A percentile compares a stretch with the other conserved stretches of the same genome.
Evolutionary conservation across 2,329 filamentous ascomycete genomes (phyloP).

Genomic region (Ophiocordyceps robertsii): DNA sequence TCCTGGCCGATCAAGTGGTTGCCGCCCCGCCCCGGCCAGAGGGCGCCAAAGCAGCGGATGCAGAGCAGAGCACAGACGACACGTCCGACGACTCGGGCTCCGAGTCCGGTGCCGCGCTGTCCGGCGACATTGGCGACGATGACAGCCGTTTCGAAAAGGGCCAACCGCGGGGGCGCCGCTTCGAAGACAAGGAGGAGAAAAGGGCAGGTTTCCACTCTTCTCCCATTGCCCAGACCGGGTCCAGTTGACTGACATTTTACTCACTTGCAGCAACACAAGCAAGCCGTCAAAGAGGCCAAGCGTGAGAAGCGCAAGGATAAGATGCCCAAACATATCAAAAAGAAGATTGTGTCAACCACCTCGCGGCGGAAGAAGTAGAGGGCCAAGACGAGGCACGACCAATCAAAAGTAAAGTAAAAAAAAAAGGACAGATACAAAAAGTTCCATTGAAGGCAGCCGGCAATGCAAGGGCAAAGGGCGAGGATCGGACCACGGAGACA

Average conservation of each 20-base stretch:
- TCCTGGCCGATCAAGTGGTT: constrained; percentile 60
- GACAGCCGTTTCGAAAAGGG: constrained; percentile 51
- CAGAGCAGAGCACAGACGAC: constrained; percentile 14
- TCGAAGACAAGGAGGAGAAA: constrained; percentile 86
- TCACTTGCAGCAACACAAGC: constrained; percentile 51
- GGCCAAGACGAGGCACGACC: background rate
- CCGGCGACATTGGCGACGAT: constrained; percentile 24
- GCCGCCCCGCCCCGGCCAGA: constrained; percentile 7
- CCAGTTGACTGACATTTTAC: constrained; percentile 7
- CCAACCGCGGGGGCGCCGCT: constrained; percentile 64
- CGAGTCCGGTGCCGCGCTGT: constrained; percentile 33
- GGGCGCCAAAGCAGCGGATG: constrained; percentile 17
- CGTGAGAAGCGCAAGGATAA: constrained; percentile 86
- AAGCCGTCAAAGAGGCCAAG: constrained; percentile 87
- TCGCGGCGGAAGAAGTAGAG: constrained; percentile 49
- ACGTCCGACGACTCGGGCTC: constrained; percentile 35
- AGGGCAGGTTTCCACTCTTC: constrained; percentile 34
- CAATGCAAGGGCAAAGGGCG: background rate
- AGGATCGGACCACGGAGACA: background rate
- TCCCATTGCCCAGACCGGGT: background rate
- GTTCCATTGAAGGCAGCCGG: too few relatives aligned
- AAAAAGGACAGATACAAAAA: constrained; percentile 3
- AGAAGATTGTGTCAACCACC: constrained; percentile 58
- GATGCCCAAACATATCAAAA: constrained; percentile 94
- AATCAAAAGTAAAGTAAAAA: constrained; percentile 1